A percentile compares a stretch with the other conserved stretches of the same genome.
phyloP scores from a whole-genome alignment of 306 rosid species.

The Echinosophora koreensis region DNA sequence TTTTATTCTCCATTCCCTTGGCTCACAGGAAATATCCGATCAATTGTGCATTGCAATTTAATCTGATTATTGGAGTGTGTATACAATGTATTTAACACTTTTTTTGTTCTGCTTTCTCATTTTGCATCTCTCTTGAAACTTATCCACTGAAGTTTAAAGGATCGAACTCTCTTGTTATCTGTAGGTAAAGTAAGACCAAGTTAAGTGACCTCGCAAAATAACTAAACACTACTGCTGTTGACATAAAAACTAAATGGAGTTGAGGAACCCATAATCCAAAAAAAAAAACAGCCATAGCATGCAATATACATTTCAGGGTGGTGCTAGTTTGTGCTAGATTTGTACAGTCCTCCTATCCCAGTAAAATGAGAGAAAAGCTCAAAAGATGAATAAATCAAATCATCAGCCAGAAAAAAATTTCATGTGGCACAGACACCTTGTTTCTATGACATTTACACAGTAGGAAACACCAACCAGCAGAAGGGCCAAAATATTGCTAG shows the following conservation, averaged over 20 bases:
- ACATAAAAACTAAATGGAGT: background rate
- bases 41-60: slow-evolving; percentile 15
- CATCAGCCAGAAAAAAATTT: background rate
- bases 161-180: background rate
- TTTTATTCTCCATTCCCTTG: slow-evolving; percentile 30
- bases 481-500: background rate
- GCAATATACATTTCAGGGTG: slow-evolving; percentile 26
- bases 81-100: slow-evolving; percentile 22
- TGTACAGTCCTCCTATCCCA: background rate
- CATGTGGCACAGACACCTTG: background rate
- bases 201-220: background rate
- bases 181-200: background rate
- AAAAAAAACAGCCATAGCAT: slow-evolving; percentile 4
- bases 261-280: slow-evolving; percentile 15
- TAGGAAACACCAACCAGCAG: slow-evolving; percentile 16
- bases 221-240: background rate
- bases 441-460: slow-evolving; percentile 18
- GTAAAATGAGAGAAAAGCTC: background rate
- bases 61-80: slow-evolving; percentile 6
- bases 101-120: background rate
- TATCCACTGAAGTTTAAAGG: background rate
- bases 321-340: slow-evolving; percentile 5
- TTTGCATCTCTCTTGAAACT: too few relatives aligned
- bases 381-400: background rate
- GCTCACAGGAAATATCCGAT: background rate